Percentiles rank a stretch among this genome's conserved stretches.
Conservation (phyloP, 2,329 filamentous ascomycete genomes). For the Elsinoe arachidis region DNA sequence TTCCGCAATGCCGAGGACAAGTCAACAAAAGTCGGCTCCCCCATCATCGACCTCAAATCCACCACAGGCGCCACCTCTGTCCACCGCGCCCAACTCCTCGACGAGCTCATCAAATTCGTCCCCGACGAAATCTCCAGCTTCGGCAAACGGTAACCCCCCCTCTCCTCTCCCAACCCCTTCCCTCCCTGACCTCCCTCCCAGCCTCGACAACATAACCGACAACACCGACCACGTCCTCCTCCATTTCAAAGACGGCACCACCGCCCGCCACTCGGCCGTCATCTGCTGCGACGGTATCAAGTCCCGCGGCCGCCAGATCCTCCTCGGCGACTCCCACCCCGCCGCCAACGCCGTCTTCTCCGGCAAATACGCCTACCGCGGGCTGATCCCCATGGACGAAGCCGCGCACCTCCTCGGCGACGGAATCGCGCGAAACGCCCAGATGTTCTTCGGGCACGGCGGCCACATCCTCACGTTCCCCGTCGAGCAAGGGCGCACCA, state of each 20-base stretch:
- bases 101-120: constrained; percentile 41
- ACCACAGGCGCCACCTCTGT: constrained; percentile 26
- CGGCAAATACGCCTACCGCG: constrained; percentile 54
- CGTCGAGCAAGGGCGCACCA: constrained; percentile 46
- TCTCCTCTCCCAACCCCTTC: neutral
- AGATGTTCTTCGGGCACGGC: constrained; percentile 39
- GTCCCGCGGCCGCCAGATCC: constrained; percentile 43
- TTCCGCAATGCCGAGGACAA: constrained; percentile 31
- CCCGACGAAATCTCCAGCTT: constrained; percentile 36
- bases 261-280: constrained; percentile 7
- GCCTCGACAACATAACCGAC: constrained; percentile 22
- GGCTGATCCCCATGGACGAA: constrained; percentile 49
- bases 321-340: constrained; percentile 43
- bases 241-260: constrained; percentile 10
- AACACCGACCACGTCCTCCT: constrained; percentile 14
- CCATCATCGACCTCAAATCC: constrained; percentile 21
- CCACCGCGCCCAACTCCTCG: constrained; percentile 42
- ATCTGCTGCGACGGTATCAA: constrained; percentile 55
- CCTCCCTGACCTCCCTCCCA: constrained; percentile 1
- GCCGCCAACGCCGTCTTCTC: constrained; percentile 44
- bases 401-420: constrained; percentile 23
- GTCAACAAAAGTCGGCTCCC: constrained; percentile 20
- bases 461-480: constrained; percentile 56
- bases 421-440: constrained; percentile 19
- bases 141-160: constrained; percentile 26